A percentile compares a stretch with the other conserved stretches of the same genome.
Conservation (phyloP, 2,329 filamentous ascomycete genomes). For the Penicillium sp. region DNA sequence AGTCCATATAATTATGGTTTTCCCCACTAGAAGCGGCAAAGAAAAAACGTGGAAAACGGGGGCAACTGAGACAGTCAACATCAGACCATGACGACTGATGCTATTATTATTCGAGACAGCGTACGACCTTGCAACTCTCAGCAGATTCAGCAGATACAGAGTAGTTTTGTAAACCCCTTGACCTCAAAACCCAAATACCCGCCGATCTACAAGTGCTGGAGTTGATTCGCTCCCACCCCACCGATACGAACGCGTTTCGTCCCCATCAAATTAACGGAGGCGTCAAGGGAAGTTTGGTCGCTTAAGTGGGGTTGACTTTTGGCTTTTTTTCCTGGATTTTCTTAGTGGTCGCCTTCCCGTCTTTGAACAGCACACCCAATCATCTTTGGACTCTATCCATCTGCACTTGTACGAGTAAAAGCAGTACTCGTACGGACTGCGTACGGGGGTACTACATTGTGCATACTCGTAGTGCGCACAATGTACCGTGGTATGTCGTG, state of each 20-base stretch:
- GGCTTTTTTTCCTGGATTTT: neutral
- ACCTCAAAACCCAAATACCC: neutral
- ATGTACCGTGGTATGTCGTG: neutral
- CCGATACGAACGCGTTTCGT: constrained; percentile 1
- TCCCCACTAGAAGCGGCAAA: neutral
- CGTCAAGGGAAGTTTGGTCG: constrained; percentile 4
- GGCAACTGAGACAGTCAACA: constrained; percentile 8
- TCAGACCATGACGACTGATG: neutral
- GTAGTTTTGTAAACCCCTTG: neutral
- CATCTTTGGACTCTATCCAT: neutral
- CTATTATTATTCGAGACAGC: neutral
- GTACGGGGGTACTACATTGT: neutral
- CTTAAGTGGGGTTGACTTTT: constrained; percentile 2
- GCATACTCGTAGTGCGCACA: too few species aligned
- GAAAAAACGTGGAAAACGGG: neutral
- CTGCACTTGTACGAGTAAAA: too few species aligned
- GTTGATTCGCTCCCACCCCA: neutral
- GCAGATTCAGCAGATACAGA: neutral
- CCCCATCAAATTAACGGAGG: neutral
- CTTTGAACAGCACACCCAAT: constrained; percentile 5
- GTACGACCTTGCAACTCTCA: neutral
- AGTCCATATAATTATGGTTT: neutral
- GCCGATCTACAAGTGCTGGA: constrained; percentile 3
- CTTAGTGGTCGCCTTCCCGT: constrained; percentile 5
- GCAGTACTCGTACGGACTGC: neutral